Base-by-base conservation (phyloP, 371 early-diverging fungal genomes). In the Blastocladiella emersonii region DNA sequence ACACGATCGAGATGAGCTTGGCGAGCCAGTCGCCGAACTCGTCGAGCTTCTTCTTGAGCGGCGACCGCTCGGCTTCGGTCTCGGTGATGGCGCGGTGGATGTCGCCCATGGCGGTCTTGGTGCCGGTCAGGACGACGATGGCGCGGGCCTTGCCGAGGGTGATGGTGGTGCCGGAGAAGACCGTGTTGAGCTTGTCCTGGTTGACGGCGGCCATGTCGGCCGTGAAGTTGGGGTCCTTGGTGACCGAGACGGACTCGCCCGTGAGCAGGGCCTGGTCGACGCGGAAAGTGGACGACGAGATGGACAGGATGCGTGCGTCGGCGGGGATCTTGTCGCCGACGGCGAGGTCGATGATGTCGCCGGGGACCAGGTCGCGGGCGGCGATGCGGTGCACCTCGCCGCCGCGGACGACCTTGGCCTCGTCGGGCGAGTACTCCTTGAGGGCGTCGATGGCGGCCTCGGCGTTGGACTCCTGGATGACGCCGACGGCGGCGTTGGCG, bases 291-390 rank as follows among this genome's bases (percentile, higher is more conserved):
- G 88, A 85, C 23, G 91, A 85, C 66, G 72, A 64, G 61, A 97
- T 78, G 25, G 79, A 71, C 12, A 96, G 45, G 37, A 98, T 68
- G 57, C 98, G 86, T 66, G 85, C 85, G 71, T 98, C 98, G 35
- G 98, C 98, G 32, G 98, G 98, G 39, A 98, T 78, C 75, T 91
- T 91, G 72, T 95, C 95, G 59, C 98, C 98, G 1, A 92, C 90
- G 61, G 86, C 76, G 34, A 97, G 70, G 41, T 85, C 83, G 61
- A 97, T 83, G 62, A 96, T 87, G 78, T 96, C 97, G 57, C 98
- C 98, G n/a, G 96, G 98, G 19, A 98, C 96, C 34, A 98, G 71
- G 36, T 92, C 88, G 41, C 77, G 72, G 12, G 95, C 83, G 36
- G 84, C 69, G 44, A 94, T 78, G 73, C 84, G 88, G 48, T 71